Evolutionary conservation across 257 asterid genomes (phyloP).

Genomic region (Apocynum venetum): DNA sequence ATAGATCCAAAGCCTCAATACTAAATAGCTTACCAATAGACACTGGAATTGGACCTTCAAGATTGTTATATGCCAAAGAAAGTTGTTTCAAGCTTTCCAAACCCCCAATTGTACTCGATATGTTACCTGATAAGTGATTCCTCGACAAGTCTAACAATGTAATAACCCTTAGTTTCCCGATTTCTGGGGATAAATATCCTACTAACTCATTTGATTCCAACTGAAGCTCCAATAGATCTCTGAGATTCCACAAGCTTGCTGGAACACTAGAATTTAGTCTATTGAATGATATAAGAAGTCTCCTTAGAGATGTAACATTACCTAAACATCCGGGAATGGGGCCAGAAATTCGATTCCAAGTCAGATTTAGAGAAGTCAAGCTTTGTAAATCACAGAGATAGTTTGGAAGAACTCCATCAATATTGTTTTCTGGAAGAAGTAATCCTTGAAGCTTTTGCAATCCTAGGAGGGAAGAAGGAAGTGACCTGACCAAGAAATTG

Average conservation of each 20-base stretch:
- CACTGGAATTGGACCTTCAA: constrained; percentile 4
- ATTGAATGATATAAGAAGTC: not conserved
- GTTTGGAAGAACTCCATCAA: not conserved
- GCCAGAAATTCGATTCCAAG: not conserved
- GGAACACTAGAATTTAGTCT: not conserved
- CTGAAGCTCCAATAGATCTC: not conserved
- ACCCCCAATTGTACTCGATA: not conserved
- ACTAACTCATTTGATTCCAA: not conserved
- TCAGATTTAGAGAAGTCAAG: not conserved
- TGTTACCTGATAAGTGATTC: constrained; percentile 21
- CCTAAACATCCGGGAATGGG: not conserved
- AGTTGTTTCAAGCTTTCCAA: not conserved
- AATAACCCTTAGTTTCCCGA: constrained; percentile 9
- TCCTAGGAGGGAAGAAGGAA: not conserved
- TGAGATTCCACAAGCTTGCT: not conserved
- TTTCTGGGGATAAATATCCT: constrained; percentile 9
- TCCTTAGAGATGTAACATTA: constrained; percentile 4
- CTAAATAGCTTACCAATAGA: constrained; percentile 7
- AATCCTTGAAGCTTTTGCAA: constrained; percentile 2
- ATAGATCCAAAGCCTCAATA: not conserved
- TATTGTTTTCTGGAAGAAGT: not conserved
- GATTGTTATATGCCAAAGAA: not conserved
- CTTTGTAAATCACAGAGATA: not conserved
- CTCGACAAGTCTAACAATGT: constrained; percentile 15
- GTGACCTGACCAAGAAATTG: not conserved